Evolutionary conservation across 2,329 filamentous ascomycete genomes (phyloP).

Genomic region (Fusarium bulbicola): DNA sequence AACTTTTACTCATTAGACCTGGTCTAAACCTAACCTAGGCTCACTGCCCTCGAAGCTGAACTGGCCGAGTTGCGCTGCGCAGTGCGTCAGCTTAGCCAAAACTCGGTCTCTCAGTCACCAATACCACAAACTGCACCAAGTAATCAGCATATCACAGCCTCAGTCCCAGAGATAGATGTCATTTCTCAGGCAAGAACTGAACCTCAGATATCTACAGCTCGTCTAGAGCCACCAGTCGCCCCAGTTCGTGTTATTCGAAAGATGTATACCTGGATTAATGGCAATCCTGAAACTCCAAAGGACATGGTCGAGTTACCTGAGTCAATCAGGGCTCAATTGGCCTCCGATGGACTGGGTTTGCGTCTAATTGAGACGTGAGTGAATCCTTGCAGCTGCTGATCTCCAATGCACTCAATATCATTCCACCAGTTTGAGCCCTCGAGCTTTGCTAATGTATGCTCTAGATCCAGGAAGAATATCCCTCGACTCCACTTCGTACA

Average conservation of each 20-base stretch:
- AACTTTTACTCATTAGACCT: rapidly evolving
- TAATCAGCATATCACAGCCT: too few species aligned
- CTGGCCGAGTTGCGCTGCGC: neutral
- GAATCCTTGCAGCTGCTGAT: rapidly evolving
- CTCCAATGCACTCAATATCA: rapidly evolving
- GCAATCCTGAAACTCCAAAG: neutral
- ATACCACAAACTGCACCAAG: too few species aligned
- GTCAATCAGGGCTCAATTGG: neutral
- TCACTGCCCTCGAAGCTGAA: neutral
- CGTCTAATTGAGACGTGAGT: neutral
- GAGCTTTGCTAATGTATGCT: neutral
- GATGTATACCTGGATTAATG: neutral
- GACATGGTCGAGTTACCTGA: neutral
- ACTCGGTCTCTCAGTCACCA: too few species aligned
- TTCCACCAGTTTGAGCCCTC: rapidly evolving
- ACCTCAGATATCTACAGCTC: neutral
- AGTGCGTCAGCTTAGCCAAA: neutral
- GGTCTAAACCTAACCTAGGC: rapidly evolving
- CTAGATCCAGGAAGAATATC: neutral
- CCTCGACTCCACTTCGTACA: neutral
- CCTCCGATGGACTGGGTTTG: rapidly evolving
- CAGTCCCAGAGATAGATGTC: rapidly evolving
- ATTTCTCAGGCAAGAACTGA: neutral
- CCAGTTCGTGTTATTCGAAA: neutral
- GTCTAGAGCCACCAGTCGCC: neutral